Base-by-base conservation (phyloP, 352 stramenopile species). In the Globisporangium alternatum region DNA sequence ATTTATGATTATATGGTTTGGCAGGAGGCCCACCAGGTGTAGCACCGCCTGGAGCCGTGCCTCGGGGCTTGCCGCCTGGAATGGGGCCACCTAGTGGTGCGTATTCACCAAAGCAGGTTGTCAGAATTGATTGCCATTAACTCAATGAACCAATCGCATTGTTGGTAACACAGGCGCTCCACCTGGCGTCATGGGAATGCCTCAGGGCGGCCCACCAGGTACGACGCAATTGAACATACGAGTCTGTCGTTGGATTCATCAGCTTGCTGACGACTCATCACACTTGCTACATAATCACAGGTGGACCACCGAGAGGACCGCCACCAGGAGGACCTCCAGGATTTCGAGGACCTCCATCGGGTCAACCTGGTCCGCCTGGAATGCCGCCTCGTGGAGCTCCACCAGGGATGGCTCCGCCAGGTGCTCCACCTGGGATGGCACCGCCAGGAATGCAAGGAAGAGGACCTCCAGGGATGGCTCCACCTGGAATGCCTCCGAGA, bases 291-390 rank as follows among this genome's bases (percentile, higher is more conserved):
- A 10, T 7, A 37, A 7, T 41, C 12, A 54, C 48, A 56, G 67
- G 67, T 33, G 62, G 47, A 8, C 67, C 56, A n/a, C 66, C 66
- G 21, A 55, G 58, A 56, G 58, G 58, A 28, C 58, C 45, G 44
- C 57, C 57, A 56, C 57, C 57, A 35, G 67, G 67, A 43, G 61
- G 33, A 15, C 66, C 66, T 7, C 62, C 61, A 21, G 62, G 66
- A 2, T 64, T 70, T 56, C 66, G 73, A 52, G 78, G 75, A 49
- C 71, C 77, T 12, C 78, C 78, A 25, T 67, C 75, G 41, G 68
- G 76, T 19, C 68, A 69, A 39, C 70, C 64, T 35, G 78, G 77
- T 45, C 28, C 22, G 0, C 56, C 60, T 22, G 56, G 60, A n/a
- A 45, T 48, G 62, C 61, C 28, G 37, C 41, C 41, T 47, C 41